These are phyloP conservation scores for Kodamaea jinghongensis DNA, from an alignment of 805 yeast genomes.

Conservation along the genomic window DNA sequence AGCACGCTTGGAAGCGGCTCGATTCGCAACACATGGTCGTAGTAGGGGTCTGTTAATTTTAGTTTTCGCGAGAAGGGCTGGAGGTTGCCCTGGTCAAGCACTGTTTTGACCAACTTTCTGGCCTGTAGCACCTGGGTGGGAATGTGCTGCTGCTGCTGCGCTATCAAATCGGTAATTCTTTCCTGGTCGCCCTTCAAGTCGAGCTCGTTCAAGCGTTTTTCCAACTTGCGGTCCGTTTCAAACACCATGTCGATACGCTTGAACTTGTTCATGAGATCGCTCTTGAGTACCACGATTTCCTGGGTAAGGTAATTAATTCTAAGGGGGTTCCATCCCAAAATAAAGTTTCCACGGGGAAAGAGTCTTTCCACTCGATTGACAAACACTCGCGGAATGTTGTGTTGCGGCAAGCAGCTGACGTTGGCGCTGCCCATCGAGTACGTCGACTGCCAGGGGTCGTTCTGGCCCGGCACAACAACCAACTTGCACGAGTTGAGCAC, in stretches of 20 bases:
- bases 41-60: conserved; percentile 66
- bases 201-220: conserved; percentile 20
- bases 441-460: conserved; percentile 90
- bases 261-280: conserved; percentile 67
- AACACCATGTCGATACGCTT: conserved; percentile 66
- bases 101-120: conserved; percentile 70
- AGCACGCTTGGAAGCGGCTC: conserved; percentile 72
- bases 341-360: conserved; percentile 35
- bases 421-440: conserved; percentile 54
- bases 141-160: conserved; percentile 19
- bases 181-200: conserved; percentile 16
- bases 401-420: conserved; percentile 53
- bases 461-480: conserved; percentile 80
- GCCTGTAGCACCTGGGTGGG: conserved; percentile 55
- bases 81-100: conserved; percentile 83
- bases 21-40: conserved; percentile 65
- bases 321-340: conserved; percentile 67
- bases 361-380: conserved; percentile 63
- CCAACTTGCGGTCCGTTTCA: conserved; percentile 36
- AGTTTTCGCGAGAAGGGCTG: conserved; percentile 69
- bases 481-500: conserved; percentile 55
- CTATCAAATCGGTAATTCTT: conserved; percentile 20
- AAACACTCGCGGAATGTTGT: conserved; percentile 67
- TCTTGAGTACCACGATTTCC: conserved; percentile 73
- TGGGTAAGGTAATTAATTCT: conserved; percentile 77